A percentile compares a stretch with the other conserved stretches of the same genome.
phyloP scores from a whole-genome alignment of 2,329 filamentous ascomycete species.

The Clonostachys rhizophaga region DNA sequence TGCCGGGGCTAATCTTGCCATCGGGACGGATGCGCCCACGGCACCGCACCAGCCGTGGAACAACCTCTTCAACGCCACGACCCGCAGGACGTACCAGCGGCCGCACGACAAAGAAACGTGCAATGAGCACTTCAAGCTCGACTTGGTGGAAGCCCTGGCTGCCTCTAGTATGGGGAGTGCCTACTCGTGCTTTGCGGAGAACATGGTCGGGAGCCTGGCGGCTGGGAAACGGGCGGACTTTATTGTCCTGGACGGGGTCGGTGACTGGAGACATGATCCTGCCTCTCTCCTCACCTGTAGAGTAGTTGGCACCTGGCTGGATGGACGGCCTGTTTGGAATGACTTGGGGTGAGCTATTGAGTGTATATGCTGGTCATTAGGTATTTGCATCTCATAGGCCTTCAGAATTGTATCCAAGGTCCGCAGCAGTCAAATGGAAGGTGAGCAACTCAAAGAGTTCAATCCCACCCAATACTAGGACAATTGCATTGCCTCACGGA shows the following conservation, averaged over 20 bases:
- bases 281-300: too few relatives aligned
- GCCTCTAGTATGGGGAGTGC: conserved; percentile 46
- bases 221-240: conserved; percentile 48
- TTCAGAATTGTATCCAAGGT: too few relatives aligned
- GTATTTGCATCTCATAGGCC: too few relatives aligned
- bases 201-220: conserved; percentile 39
- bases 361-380: too few relatives aligned
- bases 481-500: too few relatives aligned
- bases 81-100: conserved; percentile 42
- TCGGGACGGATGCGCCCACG: conserved; percentile 51
- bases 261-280: too few relatives aligned
- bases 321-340: too few relatives aligned
- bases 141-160: conserved; percentile 40
- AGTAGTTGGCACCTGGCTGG: too few relatives aligned
- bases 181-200: conserved; percentile 47
- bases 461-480: too few relatives aligned
- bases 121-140: conserved; percentile 43
- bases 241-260: conserved; percentile 16
- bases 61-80: conserved; percentile 51
- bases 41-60: conserved; percentile 43
- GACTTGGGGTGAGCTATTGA: too few relatives aligned
- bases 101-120: conserved; percentile 35
- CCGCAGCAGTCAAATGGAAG: too few relatives aligned
- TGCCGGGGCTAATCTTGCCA: conserved; percentile 41
- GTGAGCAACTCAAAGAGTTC: too few relatives aligned